Base-by-base conservation (phyloP, 176 grass and related monocot genomes). In the Eragrostis nindensis region DNA sequence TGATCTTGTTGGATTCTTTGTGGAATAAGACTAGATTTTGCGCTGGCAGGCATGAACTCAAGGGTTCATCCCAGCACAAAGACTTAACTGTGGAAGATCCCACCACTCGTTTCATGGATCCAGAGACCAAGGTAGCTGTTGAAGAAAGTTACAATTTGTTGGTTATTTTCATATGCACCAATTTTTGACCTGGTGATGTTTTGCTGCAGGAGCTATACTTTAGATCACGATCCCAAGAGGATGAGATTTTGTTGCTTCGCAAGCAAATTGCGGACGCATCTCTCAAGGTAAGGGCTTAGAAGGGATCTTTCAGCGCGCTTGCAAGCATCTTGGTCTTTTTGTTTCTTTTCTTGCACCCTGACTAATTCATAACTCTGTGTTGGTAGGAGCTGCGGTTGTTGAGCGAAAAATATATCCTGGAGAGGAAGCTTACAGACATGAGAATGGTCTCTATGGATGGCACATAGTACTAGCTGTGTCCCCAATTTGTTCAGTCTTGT, bases 391-490 rank as follows among this genome's bases (percentile, higher is more conserved):
- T 95, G 78, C 84, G 83, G 49, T 89, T 89, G 68, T 84, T 98
- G 81, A 88, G 80, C 59, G 92, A 95, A 86, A 98, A 98, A 38
- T 92, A 98, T 84, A 95, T 95, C 84, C 86, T 98, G 67, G 90
- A 95, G 90, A 93, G 81, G 83, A 98, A 89, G 75, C 90, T 98
- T 70, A 84, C 86, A 63, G 96, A 93, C 82, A 84, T 98, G 89
- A 85, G 92, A 66, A 91, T 95, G 86, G 96, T 98, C 61, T 75
- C 69, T 82, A 77, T 82, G 59, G 78, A 74, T 45, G 22, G 64
- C 60, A 63, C 71, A 82, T 52, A 41, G 66, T 79, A 68, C 9
- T 54, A 74, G 41, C 36, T 48, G 17, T 27, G 68, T 59, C 16
- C 14, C 50, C 17, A 48, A 50, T 77, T 73, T 41, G 1, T 71